Evolutionary conservation across 2,329 filamentous ascomycete species (phyloP).

Genomic region (Bimuria novae-zelandiae): DNA sequence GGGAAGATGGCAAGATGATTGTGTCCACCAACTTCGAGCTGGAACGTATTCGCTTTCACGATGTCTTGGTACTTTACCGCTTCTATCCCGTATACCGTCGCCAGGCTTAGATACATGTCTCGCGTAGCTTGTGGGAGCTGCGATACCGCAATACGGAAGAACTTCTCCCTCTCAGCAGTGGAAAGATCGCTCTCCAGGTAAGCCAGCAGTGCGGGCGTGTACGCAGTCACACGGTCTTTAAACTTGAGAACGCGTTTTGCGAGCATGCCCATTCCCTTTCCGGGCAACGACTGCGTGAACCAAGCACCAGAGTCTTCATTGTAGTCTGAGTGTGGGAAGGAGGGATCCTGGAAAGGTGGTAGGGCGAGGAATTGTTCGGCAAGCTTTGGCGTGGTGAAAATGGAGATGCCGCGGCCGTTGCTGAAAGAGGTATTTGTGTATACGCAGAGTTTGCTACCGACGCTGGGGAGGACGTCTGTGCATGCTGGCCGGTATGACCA

Average conservation of each 20-base stretch:
- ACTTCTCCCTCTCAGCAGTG: slow-evolving; percentile 35
- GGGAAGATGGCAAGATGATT: slow-evolving; percentile 46
- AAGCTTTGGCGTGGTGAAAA: slow-evolving; percentile 39
- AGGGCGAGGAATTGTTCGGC: slow-evolving; percentile 27
- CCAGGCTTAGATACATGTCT: slow-evolving; percentile 25
- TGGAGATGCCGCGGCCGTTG: slow-evolving; percentile 38
- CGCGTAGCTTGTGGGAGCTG: slow-evolving; percentile 28
- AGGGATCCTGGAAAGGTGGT: slow-evolving; percentile 27
- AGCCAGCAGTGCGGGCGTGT: slow-evolving; percentile 40
- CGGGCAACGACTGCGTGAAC: slow-evolving; percentile 26
- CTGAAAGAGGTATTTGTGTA: slow-evolving; percentile 36
- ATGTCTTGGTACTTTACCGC: slow-evolving; percentile 38
- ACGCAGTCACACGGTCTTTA: slow-evolving; percentile 31
- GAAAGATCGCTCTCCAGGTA: slow-evolving; percentile 33
- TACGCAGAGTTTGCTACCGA: slow-evolving; percentile 35
- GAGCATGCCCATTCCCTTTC: slow-evolving; percentile 40
- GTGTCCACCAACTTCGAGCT: slow-evolving; percentile 28
- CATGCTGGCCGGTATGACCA: slow-evolving; percentile 38
- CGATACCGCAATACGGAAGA: slow-evolving; percentile 29
- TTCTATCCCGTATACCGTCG: slow-evolving; percentile 32
- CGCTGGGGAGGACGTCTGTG: slow-evolving; percentile 23
- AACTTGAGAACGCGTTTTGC: slow-evolving; percentile 26
- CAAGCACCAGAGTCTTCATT: slow-evolving; percentile 28
- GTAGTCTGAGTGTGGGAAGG: slow-evolving; percentile 15
- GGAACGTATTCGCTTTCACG: slow-evolving; percentile 44